These are phyloP conservation scores for Tinospora cordifolia DNA, from an alignment of 164 flowering plant species.

Conservation along the genomic window DNA sequence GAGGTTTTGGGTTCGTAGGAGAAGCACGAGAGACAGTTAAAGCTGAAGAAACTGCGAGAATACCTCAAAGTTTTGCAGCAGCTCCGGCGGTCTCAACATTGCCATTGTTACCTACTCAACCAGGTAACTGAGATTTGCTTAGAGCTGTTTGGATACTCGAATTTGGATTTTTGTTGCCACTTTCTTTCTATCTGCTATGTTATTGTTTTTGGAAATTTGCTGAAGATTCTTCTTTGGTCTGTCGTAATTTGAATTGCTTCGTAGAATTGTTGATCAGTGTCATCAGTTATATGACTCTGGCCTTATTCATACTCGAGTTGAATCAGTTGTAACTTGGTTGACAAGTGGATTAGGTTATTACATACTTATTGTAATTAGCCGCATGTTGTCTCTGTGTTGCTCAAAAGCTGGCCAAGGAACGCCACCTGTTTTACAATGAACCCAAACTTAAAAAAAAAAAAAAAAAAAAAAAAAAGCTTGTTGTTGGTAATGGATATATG, in stretches of 20 bases:
- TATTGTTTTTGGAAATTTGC: background rate
- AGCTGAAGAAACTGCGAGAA: background rate
- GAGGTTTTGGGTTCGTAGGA: background rate
- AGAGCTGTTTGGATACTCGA: background rate
- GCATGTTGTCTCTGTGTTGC: background rate
- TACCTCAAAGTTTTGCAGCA: background rate
- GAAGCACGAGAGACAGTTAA: background rate
- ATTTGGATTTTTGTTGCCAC: background rate
- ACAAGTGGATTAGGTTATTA: background rate
- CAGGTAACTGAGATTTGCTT: background rate
- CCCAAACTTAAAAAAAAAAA: too few relatives aligned
- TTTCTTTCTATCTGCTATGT: background rate
- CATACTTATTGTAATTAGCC: background rate
- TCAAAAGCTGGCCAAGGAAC: too few relatives aligned
- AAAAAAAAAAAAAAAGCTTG: too few relatives aligned
- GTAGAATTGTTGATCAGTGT: too few relatives aligned
- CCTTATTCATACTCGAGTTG: background rate
- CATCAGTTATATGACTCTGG: too few relatives aligned
- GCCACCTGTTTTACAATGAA: too few relatives aligned
- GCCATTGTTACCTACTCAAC: conserved; percentile 6
- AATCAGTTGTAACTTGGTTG: background rate
- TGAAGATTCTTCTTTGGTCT: background rate
- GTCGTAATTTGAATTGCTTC: too few relatives aligned
- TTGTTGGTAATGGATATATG: too few relatives aligned
- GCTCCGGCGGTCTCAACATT: background rate